Conservation (phyloP, 495 filamentous ascomycete species). For the Daldinia decipiens region DNA sequence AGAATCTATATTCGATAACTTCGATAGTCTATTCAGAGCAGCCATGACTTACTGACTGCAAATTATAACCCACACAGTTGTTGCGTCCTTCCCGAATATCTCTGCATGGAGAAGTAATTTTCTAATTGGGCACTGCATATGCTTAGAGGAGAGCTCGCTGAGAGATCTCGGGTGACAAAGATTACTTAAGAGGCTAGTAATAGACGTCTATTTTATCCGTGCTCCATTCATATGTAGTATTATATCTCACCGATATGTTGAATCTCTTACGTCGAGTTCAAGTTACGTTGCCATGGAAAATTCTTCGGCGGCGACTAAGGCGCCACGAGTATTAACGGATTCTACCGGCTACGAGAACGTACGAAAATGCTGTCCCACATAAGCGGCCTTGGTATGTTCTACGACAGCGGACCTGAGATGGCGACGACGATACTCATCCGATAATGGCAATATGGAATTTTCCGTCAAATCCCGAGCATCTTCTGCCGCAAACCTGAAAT, state of each 20-base stretch:
- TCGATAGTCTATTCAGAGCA: too few species aligned
- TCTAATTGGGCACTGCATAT: too few species aligned
- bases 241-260: not conserved
- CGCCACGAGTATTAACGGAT: not conserved
- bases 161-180: not conserved
- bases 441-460: not conserved
- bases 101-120: too few species aligned
- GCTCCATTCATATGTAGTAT: not conserved
- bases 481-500: too few species aligned
- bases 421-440: not conserved
- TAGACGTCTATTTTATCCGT: not conserved
- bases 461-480: not conserved
- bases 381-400: not conserved
- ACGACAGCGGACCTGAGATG: not conserved
- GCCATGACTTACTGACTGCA: too few species aligned
- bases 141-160: too few species aligned
- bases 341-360: not conserved
- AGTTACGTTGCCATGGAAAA: not conserved
- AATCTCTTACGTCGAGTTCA: not conserved
- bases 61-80: too few species aligned
- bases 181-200: not conserved
- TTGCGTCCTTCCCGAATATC: too few species aligned
- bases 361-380: slow-evolving; percentile 6
- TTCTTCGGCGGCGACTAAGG: not conserved
- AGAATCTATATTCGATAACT: too few species aligned